Base-by-base conservation (phyloP, 495 filamentous ascomycete species). In the Pyrenopolyporus hunteri region DNA sequence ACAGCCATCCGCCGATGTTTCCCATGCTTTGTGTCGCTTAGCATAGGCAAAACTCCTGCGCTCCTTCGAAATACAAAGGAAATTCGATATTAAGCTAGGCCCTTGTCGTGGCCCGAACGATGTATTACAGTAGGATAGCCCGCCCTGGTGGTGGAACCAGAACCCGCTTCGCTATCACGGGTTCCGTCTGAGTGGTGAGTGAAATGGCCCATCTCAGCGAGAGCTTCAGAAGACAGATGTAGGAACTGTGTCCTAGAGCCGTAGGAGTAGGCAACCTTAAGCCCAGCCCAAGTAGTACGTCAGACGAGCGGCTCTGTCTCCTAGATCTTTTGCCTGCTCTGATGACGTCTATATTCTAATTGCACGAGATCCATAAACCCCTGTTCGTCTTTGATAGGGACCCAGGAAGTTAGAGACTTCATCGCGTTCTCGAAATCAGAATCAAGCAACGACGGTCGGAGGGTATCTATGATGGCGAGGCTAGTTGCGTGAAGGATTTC, bases 351-450 rank as follows among this genome's bases (percentile, higher is more conserved):
- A 87, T 90, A 98, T 77, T 97, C 94, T 13, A 90, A 84, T 69
- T 90, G 87, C n/a, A 91, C 86, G 16, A 99, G 93, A 57, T 88
- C 87, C 91, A 99, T 96, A 64, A 99, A 81, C 29, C 96, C 71
- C 69, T 99, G 94, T 72, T 95, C 90, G 59, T 98, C 95, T 74
- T 89, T 90, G 65, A 99, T 89, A 9, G 95, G 95, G 31, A 99
- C 87, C 89, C 91, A 97, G 53, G 89, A 91, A 32, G 94, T 99
- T 57, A 99, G 83, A 20, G 94, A 89, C 75, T 97, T 97, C 94
- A 99, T 99, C 10, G 88, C 87, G 66, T 96, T 95, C 73, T 99
- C 94, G 68, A 99, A 99, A 66, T 98, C 94, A 4, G 89, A 90
- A 61, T 96, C 92, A 1, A 99, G 82, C 14, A 98, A 79, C 48